Base-by-base conservation (phyloP, 805 yeast genomes). In the Lipomyces orientalis region DNA sequence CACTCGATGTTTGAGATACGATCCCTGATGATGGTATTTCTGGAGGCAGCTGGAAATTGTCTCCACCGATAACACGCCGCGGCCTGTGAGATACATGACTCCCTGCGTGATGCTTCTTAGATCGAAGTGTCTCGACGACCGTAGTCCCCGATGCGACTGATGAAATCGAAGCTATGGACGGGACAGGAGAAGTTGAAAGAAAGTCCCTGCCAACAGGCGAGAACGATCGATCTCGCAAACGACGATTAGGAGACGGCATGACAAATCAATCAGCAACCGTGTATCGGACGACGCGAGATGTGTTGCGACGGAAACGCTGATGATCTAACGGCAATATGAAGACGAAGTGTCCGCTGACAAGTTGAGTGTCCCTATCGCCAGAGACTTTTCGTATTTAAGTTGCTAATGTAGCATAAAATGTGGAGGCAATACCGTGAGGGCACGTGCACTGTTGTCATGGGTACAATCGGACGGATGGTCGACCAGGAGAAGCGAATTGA, bases 61-160 rank as follows among this genome's bases (percentile, higher is more conserved):
- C 69, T 1, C 64, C 67, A 8, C 69, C 69, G 34, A 66, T 66
- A 29, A 66, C 62, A 33, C 69, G 58, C 5, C 66, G 25, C 4
- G 68, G 52, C 19, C 19, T 33, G 25, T 66, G 69, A 35, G 61
- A 51, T n/a, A 43, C 66, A 43, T 60, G 64, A 22, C 9, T 33
- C 8, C 58, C 51, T 4, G 58, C 22, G 39, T 49, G 61, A 19
- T 61, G 31, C 51, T 66, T 66, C 56, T 66, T 66, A 10, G 61
- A 51, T 49, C 67, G 68, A 34, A 66, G 59, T 9, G 69, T 59
- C 31, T 66, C 69, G 8, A 66, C 69, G 8, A 66, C 69, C 0
- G 64, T 19, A 16, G 33, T 51, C n/a, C 31, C 34, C 10, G 66
- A 37, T 9, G 60, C 39, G 31, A 22, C 52, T 5, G 65, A 56